Evolutionary conservation across 345 rosid species (phyloP), one percentile per base, ranked within the genome.

Genomic region (Bruguiera sexangula): DNA sequence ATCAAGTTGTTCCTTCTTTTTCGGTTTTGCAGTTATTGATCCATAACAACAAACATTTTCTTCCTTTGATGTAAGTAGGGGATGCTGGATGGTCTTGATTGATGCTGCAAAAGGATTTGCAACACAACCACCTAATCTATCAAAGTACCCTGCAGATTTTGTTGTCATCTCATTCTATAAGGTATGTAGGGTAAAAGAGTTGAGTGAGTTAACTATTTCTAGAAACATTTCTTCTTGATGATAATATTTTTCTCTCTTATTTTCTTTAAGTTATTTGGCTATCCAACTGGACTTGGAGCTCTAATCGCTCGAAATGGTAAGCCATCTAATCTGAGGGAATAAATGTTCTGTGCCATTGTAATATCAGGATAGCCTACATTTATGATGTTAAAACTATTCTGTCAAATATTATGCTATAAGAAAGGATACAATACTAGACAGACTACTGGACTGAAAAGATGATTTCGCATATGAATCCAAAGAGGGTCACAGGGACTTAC

Each of bases 271-370:
- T 73, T 94, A 75, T 92, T 94, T 83, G 98, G 98, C 69, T 94
- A 94, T 82, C 98, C 98, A 74, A 94, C 98, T 73, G 98, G 98
- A 75, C 89, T 92, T 70, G 98, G 98, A 66, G 98, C 98, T 81
- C 98, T 94, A 63, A 79, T 94, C 75, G 77, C 88, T 61, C 81
- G 80, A 66, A 86, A 88, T 75, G 97, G 98, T 94, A 82, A 76
- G 88, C 62, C 24, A 59, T 78, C 56, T 22, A 63, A 67, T 76
- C 22, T 79, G 19, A 36, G 37, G 51, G 31, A 56, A 21, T 50
- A 32, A 11, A 43, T 56, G 6, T 24, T 13, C 59, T 8, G 15
- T 24, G 24, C 60, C 22, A 56, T 27, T 56, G 15, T 24, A 27
- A 56, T 56, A 15, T 10, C 26, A 10, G 16, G 15, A 56, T 22